Evolutionary conservation across 805 yeast species (phyloP), one percentile per base, ranked within the genome.

Genomic region (Wickerhamomyces silvicola): DNA sequence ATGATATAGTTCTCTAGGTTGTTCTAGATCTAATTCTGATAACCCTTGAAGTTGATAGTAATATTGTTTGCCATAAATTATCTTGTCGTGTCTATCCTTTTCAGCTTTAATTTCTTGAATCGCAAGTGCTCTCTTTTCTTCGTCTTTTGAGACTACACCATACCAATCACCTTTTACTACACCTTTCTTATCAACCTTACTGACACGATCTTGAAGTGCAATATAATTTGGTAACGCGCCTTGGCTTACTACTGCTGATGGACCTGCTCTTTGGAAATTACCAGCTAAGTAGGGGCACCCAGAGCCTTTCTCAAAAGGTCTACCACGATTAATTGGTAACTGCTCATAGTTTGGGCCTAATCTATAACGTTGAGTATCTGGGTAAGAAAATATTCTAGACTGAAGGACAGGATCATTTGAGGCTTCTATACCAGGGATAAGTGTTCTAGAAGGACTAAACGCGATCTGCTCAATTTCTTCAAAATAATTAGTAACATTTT

Each of bases 351-450:
- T 81, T 28, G 70, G 58, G 37, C 88, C 88, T 48, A 81, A 68
- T 59, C 90, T 72, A 65, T 80, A 75, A 54, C 84, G 75, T 60
- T 78, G 85, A 27, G 88, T 78, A 60, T 81, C 88, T 35, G 78
- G 70, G 62, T 81, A 80, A 16, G 87, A 77, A 60, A 78, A 81
- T 16, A 25, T 12, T 15, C 28, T 25, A 67, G 52, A 75, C 75
- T 3, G 81, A 80, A 37, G 66, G 69, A 47, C 28, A 25, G 86
- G 84, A 59, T 81, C 88, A 38, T 81, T 81, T 30, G 81, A 70
- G 35, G 88, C 74, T 62, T 79, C 84, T 66, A 78, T 72, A 52
- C 77, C 81, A 27, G 86, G 86, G 26, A 79, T 82, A 31, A 80
- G 66, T 10, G 58, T 51, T 62, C 79, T 82, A 35, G 78, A 62